Percentiles rank a stretch among this genome's conserved stretches.
Evolutionary conservation across 371 early-diverging fungal genomes (phyloP).

Genomic region (Actinomortierella wolfii): DNA sequence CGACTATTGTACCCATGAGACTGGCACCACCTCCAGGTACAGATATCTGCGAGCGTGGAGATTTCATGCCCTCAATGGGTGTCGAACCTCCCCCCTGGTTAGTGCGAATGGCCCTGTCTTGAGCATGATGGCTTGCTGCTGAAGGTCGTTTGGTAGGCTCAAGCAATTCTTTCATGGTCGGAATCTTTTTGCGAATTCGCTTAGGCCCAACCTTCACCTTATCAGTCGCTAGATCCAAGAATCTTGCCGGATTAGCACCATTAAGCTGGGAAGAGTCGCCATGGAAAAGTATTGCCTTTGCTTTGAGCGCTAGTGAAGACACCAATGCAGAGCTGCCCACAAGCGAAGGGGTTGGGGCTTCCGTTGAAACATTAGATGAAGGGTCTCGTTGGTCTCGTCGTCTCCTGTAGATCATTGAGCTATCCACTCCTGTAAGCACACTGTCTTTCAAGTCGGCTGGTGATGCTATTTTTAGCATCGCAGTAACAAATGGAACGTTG

Average conservation of each 20-base stretch:
- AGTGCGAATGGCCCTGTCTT: no score
- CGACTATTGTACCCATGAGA: no score
- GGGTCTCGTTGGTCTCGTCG: constrained; percentile 50
- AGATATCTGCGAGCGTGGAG: constrained; percentile 10
- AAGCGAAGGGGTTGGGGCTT: constrained; percentile 18
- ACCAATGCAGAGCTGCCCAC: constrained; percentile 21
- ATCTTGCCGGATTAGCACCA: constrained; percentile 50
- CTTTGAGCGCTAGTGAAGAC: constrained; percentile 32
- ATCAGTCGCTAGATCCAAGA: constrained; percentile 38
- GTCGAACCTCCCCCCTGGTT: no score
- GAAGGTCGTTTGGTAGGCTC: constrained; percentile 12
- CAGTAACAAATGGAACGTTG: background rate
- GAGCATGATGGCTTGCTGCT: background rate
- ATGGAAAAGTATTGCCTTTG: constrained; percentile 44
- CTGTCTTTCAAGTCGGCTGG: constrained; percentile 2
- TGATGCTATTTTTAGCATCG: background rate
- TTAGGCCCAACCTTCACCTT: constrained; percentile 14
- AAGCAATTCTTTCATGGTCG: constrained; percentile 41
- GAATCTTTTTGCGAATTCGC: constrained; percentile 26
- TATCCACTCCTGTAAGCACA: constrained; percentile 5
- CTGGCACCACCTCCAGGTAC: background rate
- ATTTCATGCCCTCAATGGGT: background rate
- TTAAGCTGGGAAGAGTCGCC: constrained; percentile 49
- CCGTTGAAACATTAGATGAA: constrained; percentile 19
- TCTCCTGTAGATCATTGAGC: constrained; percentile 26